These are phyloP conservation scores for Sclerotiophoma versabilis DNA, from an alignment of 2,329 filamentous ascomycete genomes.

Conservation along the genomic window DNA sequence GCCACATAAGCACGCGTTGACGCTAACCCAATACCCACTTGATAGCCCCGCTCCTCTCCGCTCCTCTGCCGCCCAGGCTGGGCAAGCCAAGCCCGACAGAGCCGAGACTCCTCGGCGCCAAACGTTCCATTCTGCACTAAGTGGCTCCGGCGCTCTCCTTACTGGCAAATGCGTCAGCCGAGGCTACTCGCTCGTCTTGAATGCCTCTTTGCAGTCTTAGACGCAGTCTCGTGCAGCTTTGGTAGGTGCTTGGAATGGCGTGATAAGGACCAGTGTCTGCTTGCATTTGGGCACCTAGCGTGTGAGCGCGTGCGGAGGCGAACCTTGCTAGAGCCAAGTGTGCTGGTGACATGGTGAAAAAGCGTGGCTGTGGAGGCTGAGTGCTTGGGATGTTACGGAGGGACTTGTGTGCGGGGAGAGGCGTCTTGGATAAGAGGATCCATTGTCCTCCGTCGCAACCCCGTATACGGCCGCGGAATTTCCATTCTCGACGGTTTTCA, in stretches of 20 bases:
- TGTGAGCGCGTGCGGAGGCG: constrained; percentile 1
- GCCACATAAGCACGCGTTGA: constrained; percentile 1
- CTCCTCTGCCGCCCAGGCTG: constrained; percentile 28
- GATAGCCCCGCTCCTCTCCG: constrained; percentile 30
- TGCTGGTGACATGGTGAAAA: constrained; percentile 3
- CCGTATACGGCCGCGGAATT: constrained; percentile 3
- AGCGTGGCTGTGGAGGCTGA: constrained; percentile 20
- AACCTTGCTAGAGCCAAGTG: constrained; percentile 12
- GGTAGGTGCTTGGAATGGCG: constrained; percentile 18
- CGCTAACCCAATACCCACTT: constrained; percentile 2
- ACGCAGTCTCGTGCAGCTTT: constrained; percentile 10
- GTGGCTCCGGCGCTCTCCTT: constrained; percentile 5
- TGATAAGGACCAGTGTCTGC: constrained; percentile 16
- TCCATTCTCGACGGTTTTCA: neutral
- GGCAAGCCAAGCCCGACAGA: constrained; percentile 24
- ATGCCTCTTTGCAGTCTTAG: neutral
- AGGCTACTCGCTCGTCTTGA: constrained; percentile 20
- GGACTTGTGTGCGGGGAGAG: constrained; percentile 11
- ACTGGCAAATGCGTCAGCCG: constrained; percentile 32
- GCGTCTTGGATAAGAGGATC: constrained; percentile 12
- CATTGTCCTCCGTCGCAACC: neutral
- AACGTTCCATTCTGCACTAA: constrained; percentile 6
- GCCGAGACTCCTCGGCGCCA: constrained; percentile 25
- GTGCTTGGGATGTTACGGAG: constrained; percentile 7
- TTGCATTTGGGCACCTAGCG: constrained; percentile 1